A percentile compares a stretch with the other conserved stretches of the same genome.
Conservation (phyloP, 352 stramenopile genomes). For the Globisporangium recalcitrans region DNA sequence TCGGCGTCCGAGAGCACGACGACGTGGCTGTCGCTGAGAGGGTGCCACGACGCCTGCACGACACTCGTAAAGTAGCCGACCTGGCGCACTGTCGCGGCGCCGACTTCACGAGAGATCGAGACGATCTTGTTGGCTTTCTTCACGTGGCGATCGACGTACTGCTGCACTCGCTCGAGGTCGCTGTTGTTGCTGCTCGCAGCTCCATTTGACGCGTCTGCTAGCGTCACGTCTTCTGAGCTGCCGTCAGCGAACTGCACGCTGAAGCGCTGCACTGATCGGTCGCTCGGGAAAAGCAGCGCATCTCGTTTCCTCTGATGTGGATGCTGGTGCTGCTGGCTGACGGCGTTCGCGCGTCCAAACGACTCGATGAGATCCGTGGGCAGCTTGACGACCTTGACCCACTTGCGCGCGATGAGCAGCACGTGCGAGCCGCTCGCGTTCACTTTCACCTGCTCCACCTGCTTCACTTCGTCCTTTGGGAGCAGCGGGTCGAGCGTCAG, state of each 20-base stretch:
- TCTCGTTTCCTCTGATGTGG: background rate
- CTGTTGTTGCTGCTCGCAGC: slow-evolving; percentile 19
- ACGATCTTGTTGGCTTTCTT: slow-evolving; percentile 23
- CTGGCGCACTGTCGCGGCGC: slow-evolving; percentile 36
- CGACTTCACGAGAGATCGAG: slow-evolving; percentile 53
- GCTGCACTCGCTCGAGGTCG: slow-evolving; percentile 30
- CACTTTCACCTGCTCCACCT: slow-evolving; percentile 56
- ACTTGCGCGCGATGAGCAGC: slow-evolving; percentile 48
- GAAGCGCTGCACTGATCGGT: slow-evolving; percentile 25
- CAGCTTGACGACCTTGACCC: slow-evolving; percentile 59
- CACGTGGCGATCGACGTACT: slow-evolving; percentile 14
- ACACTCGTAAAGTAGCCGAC: slow-evolving; percentile 58
- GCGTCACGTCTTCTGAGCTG: slow-evolving; percentile 18
- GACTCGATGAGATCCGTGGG: slow-evolving; percentile 18
- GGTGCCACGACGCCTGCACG: slow-evolving; percentile 59
- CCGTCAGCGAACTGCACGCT: slow-evolving; percentile 48
- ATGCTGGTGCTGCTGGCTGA: slow-evolving; percentile 6
- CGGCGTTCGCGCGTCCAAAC: slow-evolving; percentile 7
- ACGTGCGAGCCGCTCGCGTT: slow-evolving; percentile 51
- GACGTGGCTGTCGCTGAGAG: slow-evolving; percentile 66
- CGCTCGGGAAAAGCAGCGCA: background rate
- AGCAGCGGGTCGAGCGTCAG: slow-evolving; percentile 59
- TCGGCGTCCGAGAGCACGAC: slow-evolving; percentile 70
- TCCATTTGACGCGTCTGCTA: slow-evolving; percentile 15
- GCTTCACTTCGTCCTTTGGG: slow-evolving; percentile 30